These are phyloP conservation scores for Coleophoma eucalyptorum DNA, from an alignment of 2,329 filamentous ascomycete genomes.

Conservation along the genomic window DNA sequence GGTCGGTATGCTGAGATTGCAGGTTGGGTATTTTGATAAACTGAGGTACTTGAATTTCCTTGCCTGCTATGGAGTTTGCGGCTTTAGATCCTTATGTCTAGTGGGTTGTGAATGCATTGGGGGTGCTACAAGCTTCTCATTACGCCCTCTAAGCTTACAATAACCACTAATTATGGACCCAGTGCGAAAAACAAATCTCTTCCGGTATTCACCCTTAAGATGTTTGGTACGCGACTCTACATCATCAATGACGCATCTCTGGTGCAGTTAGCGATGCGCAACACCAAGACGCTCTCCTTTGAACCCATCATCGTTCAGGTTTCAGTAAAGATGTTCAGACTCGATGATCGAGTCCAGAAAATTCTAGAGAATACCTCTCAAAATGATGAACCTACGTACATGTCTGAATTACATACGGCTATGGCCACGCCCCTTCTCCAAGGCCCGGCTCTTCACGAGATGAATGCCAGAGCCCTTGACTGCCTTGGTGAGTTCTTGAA, in stretches of 20 bases:
- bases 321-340: slow-evolving; percentile 32
- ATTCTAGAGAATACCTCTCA: slow-evolving; percentile 22
- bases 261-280: slow-evolving; percentile 34
- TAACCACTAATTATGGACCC: too few relatives aligned
- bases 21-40: slow-evolving; percentile 31
- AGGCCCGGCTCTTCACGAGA: slow-evolving; percentile 30
- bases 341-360: slow-evolving; percentile 27
- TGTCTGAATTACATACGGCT: slow-evolving; percentile 29
- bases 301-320: slow-evolving; percentile 36
- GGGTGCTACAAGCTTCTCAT: too few relatives aligned
- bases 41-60: slow-evolving; percentile 28
- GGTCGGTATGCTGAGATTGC: slow-evolving; percentile 34
- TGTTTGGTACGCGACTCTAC: slow-evolving; percentile 41
- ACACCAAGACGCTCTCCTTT: slow-evolving; percentile 37
- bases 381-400: slow-evolving; percentile 24
- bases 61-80: neutral
- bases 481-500: slow-evolving; percentile 30
- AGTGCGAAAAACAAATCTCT: slow-evolving; percentile 18
- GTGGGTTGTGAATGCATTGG: too few relatives aligned
- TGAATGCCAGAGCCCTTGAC: slow-evolving; percentile 33
- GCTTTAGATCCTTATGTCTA: neutral
- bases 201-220: slow-evolving; percentile 39
- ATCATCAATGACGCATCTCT: slow-evolving; percentile 37
- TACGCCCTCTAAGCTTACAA: too few relatives aligned
- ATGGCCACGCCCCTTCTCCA: slow-evolving; percentile 30